A percentile compares a stretch with the other conserved stretches of the same genome.
Evolutionary conservation across 345 rosid species (phyloP).

Genomic region (Diplotaxis tenuifolia): DNA sequence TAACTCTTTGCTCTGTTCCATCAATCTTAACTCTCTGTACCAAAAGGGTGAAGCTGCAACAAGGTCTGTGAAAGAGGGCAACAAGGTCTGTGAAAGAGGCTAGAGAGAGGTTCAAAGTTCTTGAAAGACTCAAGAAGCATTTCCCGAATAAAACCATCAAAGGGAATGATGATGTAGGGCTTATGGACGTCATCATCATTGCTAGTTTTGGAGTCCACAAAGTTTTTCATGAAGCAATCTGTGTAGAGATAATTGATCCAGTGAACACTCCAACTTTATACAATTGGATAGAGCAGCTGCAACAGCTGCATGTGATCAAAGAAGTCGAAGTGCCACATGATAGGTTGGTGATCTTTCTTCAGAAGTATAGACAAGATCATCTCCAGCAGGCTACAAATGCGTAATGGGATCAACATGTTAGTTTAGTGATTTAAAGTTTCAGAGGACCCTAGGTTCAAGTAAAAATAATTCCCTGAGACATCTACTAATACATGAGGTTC

Average conservation of each 20-base stretch:
- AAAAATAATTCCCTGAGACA: background rate
- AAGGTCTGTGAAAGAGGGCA: conserved; percentile 36
- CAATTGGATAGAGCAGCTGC: conserved; percentile 31
- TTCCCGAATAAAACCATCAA: conserved; percentile 5
- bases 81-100: conserved; percentile 33
- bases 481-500: no score
- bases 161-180: conserved; percentile 25
- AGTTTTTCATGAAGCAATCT: conserved; percentile 26
- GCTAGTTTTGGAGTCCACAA: conserved; percentile 30
- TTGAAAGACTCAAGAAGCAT: conserved; percentile 35
- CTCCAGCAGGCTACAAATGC: conserved; percentile 27
- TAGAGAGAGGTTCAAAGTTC: conserved; percentile 28
- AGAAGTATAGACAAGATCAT: background rate
- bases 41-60: conserved; percentile 39
- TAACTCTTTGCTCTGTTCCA: background rate
- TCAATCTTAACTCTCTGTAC: background rate
- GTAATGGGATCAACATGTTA: conserved; percentile 12
- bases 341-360: conserved; percentile 26
- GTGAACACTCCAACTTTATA: conserved; percentile 31
- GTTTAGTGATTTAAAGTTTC: background rate
- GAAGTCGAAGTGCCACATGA: conserved; percentile 34
- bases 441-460: background rate
- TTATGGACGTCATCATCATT: conserved; percentile 34
- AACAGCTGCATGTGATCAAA: conserved; percentile 32
- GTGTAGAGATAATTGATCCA: conserved; percentile 27